Base-by-base conservation (phyloP, 2,329 filamentous ascomycete species). In the Ustulina deusta region DNA sequence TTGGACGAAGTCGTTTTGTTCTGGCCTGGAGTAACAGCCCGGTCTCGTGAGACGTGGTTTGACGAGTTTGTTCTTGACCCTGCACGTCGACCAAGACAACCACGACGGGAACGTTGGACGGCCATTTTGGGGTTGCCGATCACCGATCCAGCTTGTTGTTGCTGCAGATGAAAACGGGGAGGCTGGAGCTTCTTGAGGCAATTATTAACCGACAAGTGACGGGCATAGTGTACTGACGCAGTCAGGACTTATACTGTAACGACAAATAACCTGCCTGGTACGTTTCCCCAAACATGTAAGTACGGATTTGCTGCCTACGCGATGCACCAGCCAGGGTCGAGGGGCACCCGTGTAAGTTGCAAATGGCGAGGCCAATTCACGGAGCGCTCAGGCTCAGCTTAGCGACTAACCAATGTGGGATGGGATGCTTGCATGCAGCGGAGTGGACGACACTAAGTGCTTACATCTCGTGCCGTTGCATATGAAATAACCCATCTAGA, bases 191-290 rank as follows among this genome's bases (percentile, higher is more conserved):
- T 51, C 29, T 34, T 61, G 64, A 64, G 67, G 64, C 52, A 67
- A 67, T 69, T 69, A 61, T 64, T 54, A 61, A 48, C 54, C 52
- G 67, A 63, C 46, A 54, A 44, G 60, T 46, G 52, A 66, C 34
- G 32, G 15, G 32, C 22, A 58, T 38, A 49, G 2, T 15, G n/a
- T 22, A 22, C 20, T 46, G n/a, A n/a, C n/a, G n/a, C 42, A 22
- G 38, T 42, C 38, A 15, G 15, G 6, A 38, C 38, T n/a, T 15
- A 42, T 25, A 38, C 29, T 25, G 48, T 48, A 38, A 48, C 56
- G 22, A 46, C 36, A 34, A 25, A 46, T 38, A 32, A 38, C 36
- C 49, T 36, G 13, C 42, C 34, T 62, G 51, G 22, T 54, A 25
- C 5, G 29, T 32, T 38, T 55, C 29, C 29, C 40, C 11, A 32